Evolutionary conservation across 768 basidiomycete species (phyloP).

Genomic region (Crassisporium funariophilum): DNA sequence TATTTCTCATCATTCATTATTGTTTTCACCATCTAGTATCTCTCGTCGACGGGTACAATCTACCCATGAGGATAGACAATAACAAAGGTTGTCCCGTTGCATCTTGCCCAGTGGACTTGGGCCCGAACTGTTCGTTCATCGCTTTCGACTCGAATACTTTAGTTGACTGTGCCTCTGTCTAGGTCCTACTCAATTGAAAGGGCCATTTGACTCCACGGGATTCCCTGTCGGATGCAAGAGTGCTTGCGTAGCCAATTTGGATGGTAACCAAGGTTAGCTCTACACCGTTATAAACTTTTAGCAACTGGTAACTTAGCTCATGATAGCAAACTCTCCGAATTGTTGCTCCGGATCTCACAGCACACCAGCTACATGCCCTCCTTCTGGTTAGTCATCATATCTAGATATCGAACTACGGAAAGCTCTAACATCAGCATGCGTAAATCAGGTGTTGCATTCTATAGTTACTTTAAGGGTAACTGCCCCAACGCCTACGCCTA

Average conservation of each 20-base stretch:
- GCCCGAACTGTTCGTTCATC: conserved; percentile 42
- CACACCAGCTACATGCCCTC: conserved; percentile 56
- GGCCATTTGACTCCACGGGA: conserved; percentile 55
- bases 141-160: neutral
- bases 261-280: conserved; percentile 40
- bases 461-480: conserved; percentile 43
- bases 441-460: conserved; percentile 40
- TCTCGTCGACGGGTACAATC: conserved; percentile 66
- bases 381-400: conserved; percentile 32
- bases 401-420: conserved; percentile 24
- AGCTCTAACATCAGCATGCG: conserved; percentile 14
- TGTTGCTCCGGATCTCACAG: conserved; percentile 61
- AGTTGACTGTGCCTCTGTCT: conserved; percentile 27
- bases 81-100: conserved; percentile 55
- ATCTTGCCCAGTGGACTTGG: conserved; percentile 63
- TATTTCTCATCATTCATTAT: neutral
- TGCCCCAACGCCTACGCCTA: conserved; percentile 55
- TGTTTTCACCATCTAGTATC: conserved; percentile 52
- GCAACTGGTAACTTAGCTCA: conserved; percentile 36
- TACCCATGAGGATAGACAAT: conserved; percentile 61
- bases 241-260: conserved; percentile 50
- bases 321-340: conserved; percentile 34
- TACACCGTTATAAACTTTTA: neutral
- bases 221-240: conserved; percentile 62
- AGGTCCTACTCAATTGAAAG: conserved; percentile 25